Base-by-base conservation (phyloP, 1,284 basidiomycete species). In the Cerrena zonata region DNA sequence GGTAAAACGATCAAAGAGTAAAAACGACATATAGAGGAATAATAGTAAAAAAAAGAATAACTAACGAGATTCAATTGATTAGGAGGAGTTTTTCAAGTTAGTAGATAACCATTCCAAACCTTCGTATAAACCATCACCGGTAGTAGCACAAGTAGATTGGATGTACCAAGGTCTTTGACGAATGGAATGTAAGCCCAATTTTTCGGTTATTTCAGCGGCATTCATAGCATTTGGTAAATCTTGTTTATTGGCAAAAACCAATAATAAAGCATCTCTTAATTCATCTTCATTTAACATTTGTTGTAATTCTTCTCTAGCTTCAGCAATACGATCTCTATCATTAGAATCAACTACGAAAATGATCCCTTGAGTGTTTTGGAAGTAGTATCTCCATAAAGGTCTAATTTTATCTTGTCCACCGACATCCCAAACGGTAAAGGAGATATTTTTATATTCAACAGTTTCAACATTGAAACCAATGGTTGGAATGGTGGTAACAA, bases 361-460 rank as follows among this genome's bases (percentile, higher is more conserved):
- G 77, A 99, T 98, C 61, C 95, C 96, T 77, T 99, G 96, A 44
- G 96, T 99, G 80, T 99, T 99, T 77, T 99, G 96, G 92, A 97
- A 99, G 79, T 99, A 99, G 79, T 99, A 96, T 82, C 95, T 94
- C 95, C 95, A 99, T 64, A 99, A 78, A 58, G 89, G 89, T 65
- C 89, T 78, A 62, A 89, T 89, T 79, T 89, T 89, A 70, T 89
- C 86, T 70, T 89, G 86, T 63, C 86, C 89, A 80, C 89, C 89
- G 57, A 91, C 89, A 73, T 91, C 89, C 89, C 89, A 91, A 19
- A 91, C 89, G 38, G 89, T 91, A 78, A 91, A 91, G 43, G 88
- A 90, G 60, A 91, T 91, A 77, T 91, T 91, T 78, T 91, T 91
- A 77, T 91, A 91, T 67, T 91, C 89, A 60, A 91, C 89, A 52